Evolutionary conservation across 176 grass and related monocot species (phyloP).

Genomic region (Alloteropsis semialata): DNA sequence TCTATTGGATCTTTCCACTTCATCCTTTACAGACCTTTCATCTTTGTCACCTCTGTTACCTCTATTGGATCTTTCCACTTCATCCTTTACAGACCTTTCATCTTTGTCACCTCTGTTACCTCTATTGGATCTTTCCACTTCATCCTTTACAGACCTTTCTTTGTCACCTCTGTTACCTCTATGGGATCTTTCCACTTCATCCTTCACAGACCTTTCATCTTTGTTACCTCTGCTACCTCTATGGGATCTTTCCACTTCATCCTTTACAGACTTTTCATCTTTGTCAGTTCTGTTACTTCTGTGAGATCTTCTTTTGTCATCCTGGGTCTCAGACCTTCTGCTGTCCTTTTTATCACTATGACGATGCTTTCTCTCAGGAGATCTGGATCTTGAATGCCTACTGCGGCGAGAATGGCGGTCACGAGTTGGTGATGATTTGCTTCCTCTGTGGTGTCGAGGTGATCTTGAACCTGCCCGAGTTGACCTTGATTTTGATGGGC

Average conservation of each 20-base stretch:
- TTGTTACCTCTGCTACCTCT: conserved; percentile 32
- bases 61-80: conserved; percentile 42
- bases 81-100: conserved; percentile 43
- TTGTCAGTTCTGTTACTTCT: conserved; percentile 38
- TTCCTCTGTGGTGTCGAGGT: conserved; percentile 48
- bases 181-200: conserved; percentile 27
- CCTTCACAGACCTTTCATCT: conserved; percentile 54
- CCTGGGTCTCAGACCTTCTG: conserved; percentile 38
- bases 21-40: conserved; percentile 48
- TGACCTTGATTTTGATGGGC: conserved; percentile 54
- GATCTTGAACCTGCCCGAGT: conserved; percentile 61
- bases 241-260: conserved; percentile 45
- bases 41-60: conserved; percentile 47
- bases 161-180: conserved; percentile 38
- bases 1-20: conserved; percentile 27
- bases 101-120: conserved; percentile 42
- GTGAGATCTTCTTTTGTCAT: conserved; percentile 50
- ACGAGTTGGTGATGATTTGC: conserved; percentile 51
- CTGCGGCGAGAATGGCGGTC: conserved; percentile 35
- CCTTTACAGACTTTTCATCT: conserved; percentile 48
- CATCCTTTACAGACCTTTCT: conserved; percentile 42
- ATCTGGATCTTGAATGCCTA: conserved; percentile 79
- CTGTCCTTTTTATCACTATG: conserved; percentile 57
- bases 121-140: conserved; percentile 40
- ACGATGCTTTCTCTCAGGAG: conserved; percentile 65